These are phyloP conservation scores for Chaetomium cochliodes DNA, from an alignment of 495 filamentous ascomycete species.

Conservation along the genomic window DNA sequence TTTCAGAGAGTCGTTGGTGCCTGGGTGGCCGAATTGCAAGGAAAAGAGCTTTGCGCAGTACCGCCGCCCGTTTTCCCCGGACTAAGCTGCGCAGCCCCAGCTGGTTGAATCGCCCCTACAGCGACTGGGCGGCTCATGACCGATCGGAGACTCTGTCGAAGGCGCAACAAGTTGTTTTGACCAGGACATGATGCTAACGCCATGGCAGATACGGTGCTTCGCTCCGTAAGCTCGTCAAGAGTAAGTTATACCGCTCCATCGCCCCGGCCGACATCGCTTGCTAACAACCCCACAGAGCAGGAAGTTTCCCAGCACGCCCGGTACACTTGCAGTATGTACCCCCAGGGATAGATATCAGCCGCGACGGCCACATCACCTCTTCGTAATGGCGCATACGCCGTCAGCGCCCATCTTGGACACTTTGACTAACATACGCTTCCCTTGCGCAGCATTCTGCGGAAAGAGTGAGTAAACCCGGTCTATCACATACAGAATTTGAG, in stretches of 20 bases:
- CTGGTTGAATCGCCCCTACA: background rate
- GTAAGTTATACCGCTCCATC: slow-evolving; percentile 6
- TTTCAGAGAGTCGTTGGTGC: background rate
- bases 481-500: background rate
- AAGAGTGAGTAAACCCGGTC: slow-evolving; percentile 53
- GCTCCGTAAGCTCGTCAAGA: slow-evolving; percentile 99
- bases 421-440: slow-evolving; percentile 33
- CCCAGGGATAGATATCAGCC: background rate
- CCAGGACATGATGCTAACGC: slow-evolving; percentile 20
- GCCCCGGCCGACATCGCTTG: background rate
- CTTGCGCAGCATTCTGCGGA: slow-evolving; percentile 73
- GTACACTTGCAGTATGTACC: slow-evolving; percentile 83
- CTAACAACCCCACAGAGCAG: slow-evolving; percentile 58
- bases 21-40: too few species aligned
- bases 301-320: slow-evolving; percentile 95
- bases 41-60: background rate
- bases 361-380: background rate
- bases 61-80: background rate
- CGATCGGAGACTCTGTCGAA: slow-evolving; percentile 16
- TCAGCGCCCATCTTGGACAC: slow-evolving; percentile 14
- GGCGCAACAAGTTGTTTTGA: background rate
- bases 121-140: background rate
- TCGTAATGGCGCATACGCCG: background rate
- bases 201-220: slow-evolving; percentile 86
- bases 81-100: background rate